Base-by-base conservation (phyloP, 768 basidiomycete species). In the Pisolithus microcarpus region DNA sequence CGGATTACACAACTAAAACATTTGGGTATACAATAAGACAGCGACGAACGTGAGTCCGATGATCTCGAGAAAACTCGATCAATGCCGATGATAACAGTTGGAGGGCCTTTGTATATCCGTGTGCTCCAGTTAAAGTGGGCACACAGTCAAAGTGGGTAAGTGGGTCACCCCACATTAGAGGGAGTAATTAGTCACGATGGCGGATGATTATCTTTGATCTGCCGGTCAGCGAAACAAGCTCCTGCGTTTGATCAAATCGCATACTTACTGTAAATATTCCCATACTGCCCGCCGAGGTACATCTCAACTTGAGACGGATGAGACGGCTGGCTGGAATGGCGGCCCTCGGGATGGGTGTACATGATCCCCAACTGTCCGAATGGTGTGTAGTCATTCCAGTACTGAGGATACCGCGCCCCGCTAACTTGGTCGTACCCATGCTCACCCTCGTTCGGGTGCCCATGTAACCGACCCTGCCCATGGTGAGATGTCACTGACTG, bases 381-480 rank as follows among this genome's bases (percentile, higher is more conserved):
- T 15, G 77, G 68, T 26, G 75, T 72, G 61, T 75, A 79, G 37
- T 82, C 79, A 46, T 68, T 74, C 79, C 79, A 81, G 55, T 70
- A 81, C 52, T 79, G 77, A 16, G 75, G 76, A 51, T 77, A 77
- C 36, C 75, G 69, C 5, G 62, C 59, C 7, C 58, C 61, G 24
- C 48, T 38, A 23, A 53, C 38, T 30, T 55, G 40, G 4, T 57
- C 65, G 34, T 61, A 65, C n/a, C 59, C 50, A 4, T 54, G 58
- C 7, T 36, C 61, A 15, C 48, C 43, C 16, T 50, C 50, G 10
- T 21, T 39, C 7, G 59, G 43, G 40, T 65, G 56, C 3, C 52
- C 55, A 16, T 47, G 52, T 28, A 52, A 24, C 47, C 64, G 60
- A 19, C 50, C 8, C 2, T 56, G 58, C 30, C 49, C 56, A 6